Conservation (phyloP, 2,329 filamentous ascomycete genomes). For the Emergomyces pasteurianus region DNA sequence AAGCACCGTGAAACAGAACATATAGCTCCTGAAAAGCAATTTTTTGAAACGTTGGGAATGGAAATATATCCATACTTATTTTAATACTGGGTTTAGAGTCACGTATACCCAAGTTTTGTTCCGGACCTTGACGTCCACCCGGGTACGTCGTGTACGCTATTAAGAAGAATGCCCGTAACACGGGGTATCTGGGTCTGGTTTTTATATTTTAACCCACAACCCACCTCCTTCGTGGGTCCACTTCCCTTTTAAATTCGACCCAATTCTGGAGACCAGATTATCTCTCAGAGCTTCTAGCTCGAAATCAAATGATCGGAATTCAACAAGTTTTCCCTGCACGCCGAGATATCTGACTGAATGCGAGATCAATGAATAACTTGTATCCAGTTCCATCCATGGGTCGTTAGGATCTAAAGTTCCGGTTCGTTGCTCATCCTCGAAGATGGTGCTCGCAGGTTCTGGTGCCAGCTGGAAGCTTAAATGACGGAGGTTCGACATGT, state of each 20-base stretch:
- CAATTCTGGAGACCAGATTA: conserved; percentile 17
- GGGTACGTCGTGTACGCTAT: too few relatives aligned
- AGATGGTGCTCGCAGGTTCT: conserved; percentile 20
- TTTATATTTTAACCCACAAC: conserved; percentile 15
- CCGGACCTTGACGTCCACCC: too few relatives aligned
- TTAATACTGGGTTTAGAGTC: neutral
- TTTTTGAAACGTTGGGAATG: neutral
- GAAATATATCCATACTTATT: neutral
- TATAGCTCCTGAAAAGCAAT: neutral
- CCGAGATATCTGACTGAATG: conserved; percentile 21
- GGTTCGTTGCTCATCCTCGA: conserved; percentile 26
- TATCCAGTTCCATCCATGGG: conserved; percentile 44
- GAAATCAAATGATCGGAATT: conserved; percentile 22
- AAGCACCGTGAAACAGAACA: neutral
- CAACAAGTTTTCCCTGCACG: conserved; percentile 10
- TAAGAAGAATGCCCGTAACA: too few relatives aligned
- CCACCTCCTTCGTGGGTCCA: conserved; percentile 24
- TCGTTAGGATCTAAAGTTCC: conserved; percentile 31
- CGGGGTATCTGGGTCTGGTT: too few relatives aligned
- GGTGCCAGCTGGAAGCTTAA: conserved; percentile 45
- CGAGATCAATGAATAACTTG: conserved; percentile 37
- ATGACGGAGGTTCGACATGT: conserved; percentile 40
- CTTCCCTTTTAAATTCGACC: conserved; percentile 13
- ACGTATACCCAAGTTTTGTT: neutral
- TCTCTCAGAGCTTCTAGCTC: conserved; percentile 19